These are phyloP conservation scores for Populus hybrid DNA, from an alignment of 441 rosid genomes.

Conservation along the genomic window DNA sequence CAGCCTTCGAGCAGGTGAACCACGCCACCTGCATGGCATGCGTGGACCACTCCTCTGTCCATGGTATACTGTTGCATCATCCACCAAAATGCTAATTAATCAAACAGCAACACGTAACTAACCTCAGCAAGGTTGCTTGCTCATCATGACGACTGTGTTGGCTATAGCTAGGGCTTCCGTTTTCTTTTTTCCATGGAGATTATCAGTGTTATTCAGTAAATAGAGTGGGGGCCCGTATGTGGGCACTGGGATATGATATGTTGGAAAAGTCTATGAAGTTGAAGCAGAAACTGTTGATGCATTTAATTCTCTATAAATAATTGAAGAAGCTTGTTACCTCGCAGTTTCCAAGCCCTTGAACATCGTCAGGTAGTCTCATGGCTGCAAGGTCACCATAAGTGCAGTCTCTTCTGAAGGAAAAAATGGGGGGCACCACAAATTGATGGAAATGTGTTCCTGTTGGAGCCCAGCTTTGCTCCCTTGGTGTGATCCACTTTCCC, in stretches of 20 bases:
- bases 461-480: constrained; percentile 94
- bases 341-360: constrained; percentile 73
- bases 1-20: constrained; percentile 86
- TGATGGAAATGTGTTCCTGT: constrained; percentile 88
- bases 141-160: no score
- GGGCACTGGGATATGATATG: no score
- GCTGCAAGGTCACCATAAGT: constrained; percentile 95
- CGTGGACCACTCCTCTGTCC: constrained; percentile 94
- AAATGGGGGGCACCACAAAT: constrained; percentile 91
- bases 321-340: constrained; percentile 46
- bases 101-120: neutral
- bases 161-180: no score
- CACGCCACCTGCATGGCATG: constrained; percentile 97
- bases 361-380: constrained; percentile 38
- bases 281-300: neutral
- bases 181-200: no score
- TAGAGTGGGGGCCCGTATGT: no score
- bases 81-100: neutral
- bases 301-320: no score
- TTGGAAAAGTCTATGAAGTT: no score
- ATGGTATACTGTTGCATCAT: constrained; percentile 63
- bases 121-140: no score
- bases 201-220: no score
- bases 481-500: constrained; percentile 20
- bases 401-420: constrained; percentile 71